Evolutionary conservation across 2,329 filamentous ascomycete genomes (phyloP).

Genomic region (Aspergillus udagawae): DNA sequence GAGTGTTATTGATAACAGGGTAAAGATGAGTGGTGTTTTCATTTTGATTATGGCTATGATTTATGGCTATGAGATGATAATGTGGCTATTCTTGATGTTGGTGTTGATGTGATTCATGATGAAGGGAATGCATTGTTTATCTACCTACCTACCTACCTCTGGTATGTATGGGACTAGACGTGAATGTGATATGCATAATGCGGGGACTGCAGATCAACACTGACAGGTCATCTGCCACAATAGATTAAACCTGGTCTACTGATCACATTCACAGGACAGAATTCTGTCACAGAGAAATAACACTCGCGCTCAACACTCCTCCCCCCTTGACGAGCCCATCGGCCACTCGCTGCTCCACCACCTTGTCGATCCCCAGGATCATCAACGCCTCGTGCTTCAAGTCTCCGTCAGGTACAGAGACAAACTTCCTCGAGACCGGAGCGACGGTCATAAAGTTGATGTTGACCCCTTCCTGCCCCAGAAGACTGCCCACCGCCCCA

Average conservation of each 20-base stretch:
- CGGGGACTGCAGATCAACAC: too few species aligned
- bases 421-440: constrained; percentile 32
- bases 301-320: constrained; percentile 52
- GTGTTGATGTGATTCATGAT: too few species aligned
- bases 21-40: not conserved
- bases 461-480: constrained; percentile 69
- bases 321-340: constrained; percentile 47
- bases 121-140: not conserved
- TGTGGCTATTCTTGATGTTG: not conserved
- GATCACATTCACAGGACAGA: too few species aligned
- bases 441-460: constrained; percentile 77
- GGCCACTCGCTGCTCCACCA: constrained; percentile 56
- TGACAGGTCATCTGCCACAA: too few species aligned
- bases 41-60: not conserved
- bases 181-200: too few species aligned
- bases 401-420: constrained; percentile 9
- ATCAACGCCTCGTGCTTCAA: constrained; percentile 67
- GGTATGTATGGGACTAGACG: not conserved
- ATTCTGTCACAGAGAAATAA: constrained; percentile 43
- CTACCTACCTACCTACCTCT: not conserved
- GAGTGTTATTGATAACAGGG: not conserved
- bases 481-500: constrained; percentile 67
- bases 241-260: too few species aligned
- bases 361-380: constrained; percentile 71
- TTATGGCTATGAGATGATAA: not conserved